A percentile compares a stretch with the other conserved stretches of the same genome.
Conservation (phyloP, 1,284 basidiomycete species). For the Vanrija pseudolonga region DNA sequence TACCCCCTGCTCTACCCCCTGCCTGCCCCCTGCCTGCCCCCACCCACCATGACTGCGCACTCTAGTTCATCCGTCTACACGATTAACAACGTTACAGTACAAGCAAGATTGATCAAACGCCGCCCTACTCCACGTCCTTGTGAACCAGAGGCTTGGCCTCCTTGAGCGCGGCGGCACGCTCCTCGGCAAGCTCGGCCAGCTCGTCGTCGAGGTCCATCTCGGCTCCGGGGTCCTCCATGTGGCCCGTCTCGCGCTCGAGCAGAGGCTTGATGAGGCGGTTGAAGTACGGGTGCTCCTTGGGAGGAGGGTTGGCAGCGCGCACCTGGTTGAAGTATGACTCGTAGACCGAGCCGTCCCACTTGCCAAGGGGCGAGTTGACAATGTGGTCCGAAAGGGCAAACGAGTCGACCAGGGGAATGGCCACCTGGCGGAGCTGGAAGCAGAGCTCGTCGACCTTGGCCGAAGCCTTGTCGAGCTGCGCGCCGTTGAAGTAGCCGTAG, state of each 20-base stretch:
- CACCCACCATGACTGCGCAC: neutral
- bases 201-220: slow-evolving; percentile 51
- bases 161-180: slow-evolving; percentile 11
- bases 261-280: slow-evolving; percentile 56
- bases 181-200: slow-evolving; percentile 34
- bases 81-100: too few species aligned
- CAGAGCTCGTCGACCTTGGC: slow-evolving; percentile 53
- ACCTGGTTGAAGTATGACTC: slow-evolving; percentile 54
- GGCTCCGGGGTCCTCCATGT: slow-evolving; percentile 50
- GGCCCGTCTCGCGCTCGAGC: slow-evolving; percentile 51
- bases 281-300: slow-evolving; percentile 55
- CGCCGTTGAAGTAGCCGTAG: slow-evolving; percentile 51
- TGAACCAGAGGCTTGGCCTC: neutral
- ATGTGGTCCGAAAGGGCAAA: slow-evolving; percentile 57
- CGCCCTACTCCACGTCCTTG: neutral
- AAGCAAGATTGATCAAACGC: neutral
- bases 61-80: neutral
- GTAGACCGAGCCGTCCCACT: slow-evolving; percentile 53
- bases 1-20: neutral
- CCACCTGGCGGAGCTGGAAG: slow-evolving; percentile 51
- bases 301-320: slow-evolving; percentile 44
- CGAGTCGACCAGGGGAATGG: slow-evolving; percentile 54
- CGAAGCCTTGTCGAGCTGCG: slow-evolving; percentile 52
- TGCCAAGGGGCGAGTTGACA: slow-evolving; percentile 57
- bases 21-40: neutral